A percentile compares a stretch with the other conserved stretches of the same genome.
phyloP scores from a whole-genome alignment of 2,329 filamentous ascomycete genomes.

The Penicillium sp. region DNA sequence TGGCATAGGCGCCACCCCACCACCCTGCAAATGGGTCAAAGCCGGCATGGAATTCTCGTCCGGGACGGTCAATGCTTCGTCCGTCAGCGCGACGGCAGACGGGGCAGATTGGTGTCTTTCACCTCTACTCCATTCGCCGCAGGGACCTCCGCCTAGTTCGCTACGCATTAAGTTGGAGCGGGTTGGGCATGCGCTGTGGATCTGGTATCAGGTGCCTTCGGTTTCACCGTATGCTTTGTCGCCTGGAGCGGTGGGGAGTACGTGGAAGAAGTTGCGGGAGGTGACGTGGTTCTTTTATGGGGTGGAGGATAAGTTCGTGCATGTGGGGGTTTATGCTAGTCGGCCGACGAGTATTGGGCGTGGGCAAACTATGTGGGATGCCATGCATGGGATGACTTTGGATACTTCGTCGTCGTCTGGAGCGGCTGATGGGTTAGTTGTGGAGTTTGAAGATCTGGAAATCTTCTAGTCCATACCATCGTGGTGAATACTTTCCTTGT shows the following conservation, averaged over 20 bases:
- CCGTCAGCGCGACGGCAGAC: slow-evolving; percentile 57
- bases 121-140: slow-evolving; percentile 41
- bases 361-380: slow-evolving; percentile 40
- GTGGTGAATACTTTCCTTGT: slow-evolving; percentile 1
- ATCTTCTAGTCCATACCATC: slow-evolving; percentile 42
- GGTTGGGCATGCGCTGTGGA: slow-evolving; percentile 57
- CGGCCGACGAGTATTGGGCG: slow-evolving; percentile 52
- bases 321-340: slow-evolving; percentile 60
- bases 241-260: slow-evolving; percentile 42
- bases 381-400: slow-evolving; percentile 35
- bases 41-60: slow-evolving; percentile 59
- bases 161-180: slow-evolving; percentile 59
- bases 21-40: slow-evolving; percentile 59
- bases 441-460: slow-evolving; percentile 54
- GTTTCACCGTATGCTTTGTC: slow-evolving; percentile 32
- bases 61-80: slow-evolving; percentile 55
- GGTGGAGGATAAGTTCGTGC: slow-evolving; percentile 58
- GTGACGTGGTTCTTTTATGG: slow-evolving; percentile 64
- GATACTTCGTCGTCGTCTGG: slow-evolving; percentile 23
- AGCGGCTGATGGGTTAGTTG: slow-evolving; percentile 43
- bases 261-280: slow-evolving; percentile 60
- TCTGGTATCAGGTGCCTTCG: slow-evolving; percentile 55
- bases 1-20: neutral
- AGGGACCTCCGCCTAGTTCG: slow-evolving; percentile 44
- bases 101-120: slow-evolving; percentile 60